These are phyloP conservation scores for Pythium phragmiticola DNA, from an alignment of 352 stramenopile species.

Conservation along the genomic window DNA sequence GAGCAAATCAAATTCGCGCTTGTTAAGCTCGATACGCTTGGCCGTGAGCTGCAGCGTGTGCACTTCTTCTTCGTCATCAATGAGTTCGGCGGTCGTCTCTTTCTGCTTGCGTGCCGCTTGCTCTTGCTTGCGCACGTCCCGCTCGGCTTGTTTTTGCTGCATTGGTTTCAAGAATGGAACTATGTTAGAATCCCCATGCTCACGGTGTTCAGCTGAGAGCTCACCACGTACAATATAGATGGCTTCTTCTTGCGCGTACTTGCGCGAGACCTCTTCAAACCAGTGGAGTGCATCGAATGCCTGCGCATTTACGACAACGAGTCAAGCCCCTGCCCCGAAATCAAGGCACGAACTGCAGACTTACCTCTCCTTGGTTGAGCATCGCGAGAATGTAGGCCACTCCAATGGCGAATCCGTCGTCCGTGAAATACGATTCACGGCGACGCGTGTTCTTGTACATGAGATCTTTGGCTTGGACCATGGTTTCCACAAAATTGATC, in stretches of 20 bases:
- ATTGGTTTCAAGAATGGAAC: neutral
- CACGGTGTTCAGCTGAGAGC: neutral
- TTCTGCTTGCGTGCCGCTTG: constrained; percentile 79
- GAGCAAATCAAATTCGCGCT: constrained; percentile 87
- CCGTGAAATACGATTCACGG: constrained; percentile 94
- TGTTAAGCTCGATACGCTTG: constrained; percentile 86
- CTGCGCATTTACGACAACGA: constrained; percentile 28
- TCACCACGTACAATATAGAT: constrained; percentile 52
- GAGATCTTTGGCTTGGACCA: constrained; percentile 90
- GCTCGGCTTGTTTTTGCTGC: constrained; percentile 78
- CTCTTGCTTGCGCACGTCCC: constrained; percentile 72
- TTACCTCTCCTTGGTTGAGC: constrained; percentile 83
- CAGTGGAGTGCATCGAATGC: constrained; percentile 89
- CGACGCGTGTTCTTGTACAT: constrained; percentile 95
- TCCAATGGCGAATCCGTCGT: constrained; percentile 95
- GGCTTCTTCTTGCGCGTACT: constrained; percentile 85
- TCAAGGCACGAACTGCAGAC: neutral
- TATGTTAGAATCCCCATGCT: neutral
- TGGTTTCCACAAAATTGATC: constrained; percentile 90
- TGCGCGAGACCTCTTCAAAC: constrained; percentile 87
- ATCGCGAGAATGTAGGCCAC: constrained; percentile 93
- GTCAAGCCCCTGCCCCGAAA: neutral
- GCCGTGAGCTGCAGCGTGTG: constrained; percentile 85
- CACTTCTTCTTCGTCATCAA: constrained; percentile 86
- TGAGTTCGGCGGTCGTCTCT: constrained; percentile 80